A percentile compares a stretch with the other conserved stretches of the same genome.
phyloP scores from a whole-genome alignment of 495 filamentous ascomycete genomes.

The Tuber indicum region DNA sequence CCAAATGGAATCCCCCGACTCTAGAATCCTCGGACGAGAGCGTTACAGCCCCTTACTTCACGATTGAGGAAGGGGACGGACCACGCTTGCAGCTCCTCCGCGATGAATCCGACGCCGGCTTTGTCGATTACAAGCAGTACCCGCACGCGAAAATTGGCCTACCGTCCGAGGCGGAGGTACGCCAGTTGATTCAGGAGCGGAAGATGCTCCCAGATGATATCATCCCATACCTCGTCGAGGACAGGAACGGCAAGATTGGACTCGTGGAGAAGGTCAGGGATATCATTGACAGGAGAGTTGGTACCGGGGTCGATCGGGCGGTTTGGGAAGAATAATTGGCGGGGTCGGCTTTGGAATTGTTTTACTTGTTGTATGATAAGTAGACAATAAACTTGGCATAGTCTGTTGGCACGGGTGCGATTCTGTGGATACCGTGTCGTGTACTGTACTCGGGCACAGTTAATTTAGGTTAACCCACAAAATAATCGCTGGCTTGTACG shows the following conservation, averaged over 20 bases:
- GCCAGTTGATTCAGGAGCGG: constrained; percentile 48
- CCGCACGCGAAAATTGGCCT: constrained; percentile 62
- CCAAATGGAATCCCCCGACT: constrained; percentile 61
- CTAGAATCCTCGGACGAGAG: constrained; percentile 53
- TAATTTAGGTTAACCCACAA: no score
- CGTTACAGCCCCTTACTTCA: constrained; percentile 58
- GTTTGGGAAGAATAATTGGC: constrained; percentile 28
- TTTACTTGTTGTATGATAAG: neutral
- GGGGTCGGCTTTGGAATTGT: neutral
- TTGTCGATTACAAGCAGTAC: constrained; percentile 56
- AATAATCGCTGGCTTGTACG: no score
- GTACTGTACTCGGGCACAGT: neutral
- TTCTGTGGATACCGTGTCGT: neutral
- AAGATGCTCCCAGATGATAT: constrained; percentile 45
- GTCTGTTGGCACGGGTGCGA: neutral
- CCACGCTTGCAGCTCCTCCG: constrained; percentile 52
- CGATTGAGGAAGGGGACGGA: constrained; percentile 43
- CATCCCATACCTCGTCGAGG: constrained; percentile 48
- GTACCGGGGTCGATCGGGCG: constrained; percentile 34
- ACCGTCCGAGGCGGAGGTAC: constrained; percentile 66
- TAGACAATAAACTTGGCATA: neutral
- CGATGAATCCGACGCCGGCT: constrained; percentile 34
- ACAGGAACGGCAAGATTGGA: constrained; percentile 50
- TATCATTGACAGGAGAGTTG: constrained; percentile 51
- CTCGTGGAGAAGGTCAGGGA: constrained; percentile 55